These are phyloP conservation scores for Apiospora aurea DNA, from an alignment of 2,329 filamentous ascomycete genomes.

Conservation along the genomic window DNA sequence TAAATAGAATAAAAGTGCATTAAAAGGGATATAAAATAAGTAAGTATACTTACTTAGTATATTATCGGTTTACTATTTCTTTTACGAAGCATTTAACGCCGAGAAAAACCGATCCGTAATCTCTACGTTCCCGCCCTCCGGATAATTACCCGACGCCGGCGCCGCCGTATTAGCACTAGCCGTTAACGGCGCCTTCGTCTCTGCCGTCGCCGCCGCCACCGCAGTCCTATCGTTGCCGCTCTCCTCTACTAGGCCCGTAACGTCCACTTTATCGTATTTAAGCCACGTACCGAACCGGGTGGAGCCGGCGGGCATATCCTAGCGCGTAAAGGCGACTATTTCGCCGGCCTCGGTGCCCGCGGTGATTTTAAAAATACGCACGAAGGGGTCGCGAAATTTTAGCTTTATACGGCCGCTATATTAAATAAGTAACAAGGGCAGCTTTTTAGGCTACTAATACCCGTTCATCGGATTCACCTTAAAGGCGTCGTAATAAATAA, in stretches of 20 bases:
- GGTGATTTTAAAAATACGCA: conserved; percentile 44
- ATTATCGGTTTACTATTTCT: conserved; percentile 40
- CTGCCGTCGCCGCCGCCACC: conserved; percentile 19
- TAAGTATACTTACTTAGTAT: conserved; percentile 43
- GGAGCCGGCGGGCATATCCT: conserved; percentile 42
- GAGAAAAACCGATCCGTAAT: conserved; percentile 41
- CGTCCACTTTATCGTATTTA: conserved; percentile 27
- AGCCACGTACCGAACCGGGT: conserved; percentile 34
- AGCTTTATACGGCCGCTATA: conserved; percentile 37
- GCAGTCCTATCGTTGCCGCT: conserved; percentile 27
- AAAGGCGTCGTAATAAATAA: conserved; percentile 40
- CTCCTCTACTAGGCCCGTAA: conserved; percentile 24
- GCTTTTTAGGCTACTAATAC: conserved; percentile 41
- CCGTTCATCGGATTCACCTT: conserved; percentile 34
- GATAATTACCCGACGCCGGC: conserved; percentile 34
- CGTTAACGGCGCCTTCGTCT: neutral
- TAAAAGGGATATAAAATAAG: neutral
- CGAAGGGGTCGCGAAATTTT: conserved; percentile 38
- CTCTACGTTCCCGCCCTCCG: conserved; percentile 41
- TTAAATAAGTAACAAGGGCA: conserved; percentile 38
- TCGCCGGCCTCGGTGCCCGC: conserved; percentile 38
- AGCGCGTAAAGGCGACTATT: conserved; percentile 44
- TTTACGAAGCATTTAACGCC: conserved; percentile 34
- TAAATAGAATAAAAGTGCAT: neutral
- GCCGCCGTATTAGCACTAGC: conserved; percentile 26